These are phyloP conservation scores for Staphylotrichum tortipilum DNA, from an alignment of 495 filamentous ascomycete genomes.

Conservation along the genomic window DNA sequence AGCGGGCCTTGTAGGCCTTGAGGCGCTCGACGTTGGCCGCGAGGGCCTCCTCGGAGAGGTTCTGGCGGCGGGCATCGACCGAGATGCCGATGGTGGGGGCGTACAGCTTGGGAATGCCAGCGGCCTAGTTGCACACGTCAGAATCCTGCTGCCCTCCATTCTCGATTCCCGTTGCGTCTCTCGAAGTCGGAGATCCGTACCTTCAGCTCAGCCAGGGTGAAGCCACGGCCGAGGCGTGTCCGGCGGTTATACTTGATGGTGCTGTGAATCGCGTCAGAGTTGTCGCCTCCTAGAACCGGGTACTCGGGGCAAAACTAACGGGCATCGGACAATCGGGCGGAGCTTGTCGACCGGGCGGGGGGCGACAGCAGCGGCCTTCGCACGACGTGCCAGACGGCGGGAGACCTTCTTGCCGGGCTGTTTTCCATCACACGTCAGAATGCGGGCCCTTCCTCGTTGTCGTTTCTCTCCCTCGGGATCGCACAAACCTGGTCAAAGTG, in stretches of 20 bases:
- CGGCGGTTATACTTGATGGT: slow-evolving; percentile 95
- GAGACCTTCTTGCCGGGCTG: slow-evolving; percentile 92
- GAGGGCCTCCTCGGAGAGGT: slow-evolving; percentile 90
- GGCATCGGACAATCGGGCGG: slow-evolving; percentile 89
- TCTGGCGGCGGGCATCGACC: slow-evolving; percentile 91
- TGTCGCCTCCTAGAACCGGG: background rate
- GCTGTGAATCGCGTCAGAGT: slow-evolving; percentile 25
- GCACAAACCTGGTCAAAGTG: slow-evolving; percentile 96
- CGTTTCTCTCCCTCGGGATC: background rate
- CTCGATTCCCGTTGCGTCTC: background rate
- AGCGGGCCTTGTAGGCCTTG: slow-evolving; percentile 84
- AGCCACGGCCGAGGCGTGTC: slow-evolving; percentile 90
- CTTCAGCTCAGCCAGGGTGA: slow-evolving; percentile 96
- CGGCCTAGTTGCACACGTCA: slow-evolving; percentile 55
- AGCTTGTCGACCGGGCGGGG: slow-evolving; percentile 96
- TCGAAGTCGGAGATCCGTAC: slow-evolving; percentile 40
- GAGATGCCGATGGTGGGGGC: slow-evolving; percentile 93
- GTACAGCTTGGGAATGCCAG: slow-evolving; percentile 88
- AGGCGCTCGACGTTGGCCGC: slow-evolving; percentile 90
- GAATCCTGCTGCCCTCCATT: background rate
- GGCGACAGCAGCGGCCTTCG: slow-evolving; percentile 88
- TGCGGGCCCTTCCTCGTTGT: background rate
- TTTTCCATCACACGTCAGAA: slow-evolving; percentile 33
- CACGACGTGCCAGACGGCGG: slow-evolving; percentile 77
- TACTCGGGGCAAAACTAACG: slow-evolving; percentile 28